phyloP scores from a whole-genome alignment of 495 filamentous ascomycete species.

The Podospora conica region DNA sequence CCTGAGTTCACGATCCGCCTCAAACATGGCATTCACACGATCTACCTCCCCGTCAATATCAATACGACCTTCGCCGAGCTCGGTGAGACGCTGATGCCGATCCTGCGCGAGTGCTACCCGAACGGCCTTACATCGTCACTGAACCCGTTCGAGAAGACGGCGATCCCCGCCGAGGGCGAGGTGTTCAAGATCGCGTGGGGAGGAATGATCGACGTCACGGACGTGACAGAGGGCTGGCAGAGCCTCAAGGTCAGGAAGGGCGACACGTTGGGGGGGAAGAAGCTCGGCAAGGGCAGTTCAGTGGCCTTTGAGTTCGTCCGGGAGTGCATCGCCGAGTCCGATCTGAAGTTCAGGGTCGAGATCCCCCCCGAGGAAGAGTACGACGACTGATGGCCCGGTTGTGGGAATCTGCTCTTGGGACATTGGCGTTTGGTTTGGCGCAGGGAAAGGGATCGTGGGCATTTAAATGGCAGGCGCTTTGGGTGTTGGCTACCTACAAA shows the following conservation, averaged over 20 bases:
- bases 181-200: background rate
- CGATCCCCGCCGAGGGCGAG: background rate
- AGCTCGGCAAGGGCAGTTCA: slow-evolving; percentile 48
- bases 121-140: slow-evolving; percentile 34
- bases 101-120: slow-evolving; percentile 43
- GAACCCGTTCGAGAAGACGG: slow-evolving; percentile 6
- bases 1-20: slow-evolving; percentile 62
- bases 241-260: slow-evolving; percentile 27
- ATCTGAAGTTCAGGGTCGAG: slow-evolving; percentile 58
- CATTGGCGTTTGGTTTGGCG: background rate
- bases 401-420: background rate
- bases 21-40: slow-evolving; percentile 71
- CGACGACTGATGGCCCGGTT: slow-evolving; percentile 6
- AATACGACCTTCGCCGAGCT: slow-evolving; percentile 54
- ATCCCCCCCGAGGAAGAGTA: slow-evolving; percentile 51
- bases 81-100: slow-evolving; percentile 58
- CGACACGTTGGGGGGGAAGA: slow-evolving; percentile 34
- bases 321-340: slow-evolving; percentile 41
- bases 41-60: slow-evolving; percentile 63
- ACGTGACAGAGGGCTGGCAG: slow-evolving; percentile 38
- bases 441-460: background rate
- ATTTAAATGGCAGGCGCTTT: background rate
- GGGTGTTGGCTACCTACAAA: background rate
- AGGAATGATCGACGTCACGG: slow-evolving; percentile 3
- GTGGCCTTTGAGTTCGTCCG: slow-evolving; percentile 64